Evolutionary conservation across 108 stramenopile species (phyloP).

Genomic region (Pseudonitzschia pungens): DNA sequence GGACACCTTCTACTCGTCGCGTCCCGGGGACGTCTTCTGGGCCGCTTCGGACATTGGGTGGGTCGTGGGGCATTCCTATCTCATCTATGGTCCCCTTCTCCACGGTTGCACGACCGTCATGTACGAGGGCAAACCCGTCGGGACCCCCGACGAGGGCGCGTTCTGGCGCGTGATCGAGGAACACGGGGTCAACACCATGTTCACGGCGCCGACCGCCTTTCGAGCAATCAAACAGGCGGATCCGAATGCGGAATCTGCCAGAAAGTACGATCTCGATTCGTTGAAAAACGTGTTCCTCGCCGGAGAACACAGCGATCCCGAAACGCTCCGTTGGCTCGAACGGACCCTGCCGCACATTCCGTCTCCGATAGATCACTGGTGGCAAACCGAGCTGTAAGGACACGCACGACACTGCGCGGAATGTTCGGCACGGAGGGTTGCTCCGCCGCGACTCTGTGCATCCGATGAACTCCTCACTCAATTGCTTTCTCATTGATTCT

Average conservation of each 20-base stretch:
- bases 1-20: conserved; percentile 52
- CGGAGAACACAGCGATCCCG: conserved; percentile 75
- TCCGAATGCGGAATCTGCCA: conserved; percentile 33
- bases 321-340: conserved; percentile 66
- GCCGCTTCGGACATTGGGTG: conserved; percentile 77
- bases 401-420: neutral
- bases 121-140: conserved; percentile 84
- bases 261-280: conserved; percentile 47
- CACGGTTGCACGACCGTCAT: conserved; percentile 68
- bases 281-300: conserved; percentile 61
- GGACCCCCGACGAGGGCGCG: conserved; percentile 74
- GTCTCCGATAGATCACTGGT: conserved; percentile 74
- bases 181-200: conserved; percentile 62
- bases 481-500: neutral
- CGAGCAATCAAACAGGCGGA: conserved; percentile 74
- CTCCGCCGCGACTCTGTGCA: neutral
- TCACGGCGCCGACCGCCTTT: conserved; percentile 81
- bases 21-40: conserved; percentile 73
- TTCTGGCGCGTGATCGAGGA: conserved; percentile 74
- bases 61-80: conserved; percentile 75
- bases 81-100: conserved; percentile 72
- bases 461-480: neutral
- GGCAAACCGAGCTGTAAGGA: conserved; percentile 66
- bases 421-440: neutral
- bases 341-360: conserved; percentile 33